Evolutionary conservation across 805 yeast genomes (phyloP).

Genomic region (Candida qinlingensis): DNA sequence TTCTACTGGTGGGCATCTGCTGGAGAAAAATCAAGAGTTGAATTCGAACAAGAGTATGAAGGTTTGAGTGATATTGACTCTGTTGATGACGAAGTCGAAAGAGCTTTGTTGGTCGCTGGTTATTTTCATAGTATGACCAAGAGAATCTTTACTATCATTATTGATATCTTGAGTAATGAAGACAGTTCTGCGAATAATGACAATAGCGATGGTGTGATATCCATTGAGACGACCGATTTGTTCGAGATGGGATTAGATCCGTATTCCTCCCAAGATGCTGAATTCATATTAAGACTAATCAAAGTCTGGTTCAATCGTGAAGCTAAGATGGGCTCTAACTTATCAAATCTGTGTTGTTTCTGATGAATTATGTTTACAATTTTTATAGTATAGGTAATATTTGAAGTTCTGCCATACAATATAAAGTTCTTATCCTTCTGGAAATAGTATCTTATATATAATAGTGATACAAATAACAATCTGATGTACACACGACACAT

Average conservation of each 20-base stretch:
- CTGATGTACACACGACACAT: too few species aligned
- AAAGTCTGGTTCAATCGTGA: slow-evolving; percentile 43
- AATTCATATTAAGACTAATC: slow-evolving; percentile 38
- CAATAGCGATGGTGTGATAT: slow-evolving; percentile 6
- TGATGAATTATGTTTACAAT: neutral
- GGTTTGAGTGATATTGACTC: slow-evolving; percentile 22
- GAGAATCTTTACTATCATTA: slow-evolving; percentile 34
- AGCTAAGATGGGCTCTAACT: slow-evolving; percentile 34
- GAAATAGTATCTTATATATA: neutral
- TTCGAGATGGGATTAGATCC: slow-evolving; percentile 58
- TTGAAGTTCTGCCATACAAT: too few species aligned
- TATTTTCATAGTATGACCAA: slow-evolving; percentile 47
- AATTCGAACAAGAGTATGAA: slow-evolving; percentile 36
- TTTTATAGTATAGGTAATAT: too few species aligned
- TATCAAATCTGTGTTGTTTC: slow-evolving; percentile 31
- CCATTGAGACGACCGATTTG: slow-evolving; percentile 33
- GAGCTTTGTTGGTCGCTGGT: slow-evolving; percentile 35
- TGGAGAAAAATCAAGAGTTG: slow-evolving; percentile 48
- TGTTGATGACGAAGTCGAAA: slow-evolving; percentile 20
- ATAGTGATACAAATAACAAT: neutral
- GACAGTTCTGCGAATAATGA: slow-evolving; percentile 11
- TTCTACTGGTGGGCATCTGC: slow-evolving; percentile 87
- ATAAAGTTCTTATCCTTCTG: too few species aligned
- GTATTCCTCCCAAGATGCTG: slow-evolving; percentile 38
- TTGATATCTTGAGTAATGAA: slow-evolving; percentile 33